Conservation (phyloP, 495 filamentous ascomycete species). For the Cetradonia linearis region DNA sequence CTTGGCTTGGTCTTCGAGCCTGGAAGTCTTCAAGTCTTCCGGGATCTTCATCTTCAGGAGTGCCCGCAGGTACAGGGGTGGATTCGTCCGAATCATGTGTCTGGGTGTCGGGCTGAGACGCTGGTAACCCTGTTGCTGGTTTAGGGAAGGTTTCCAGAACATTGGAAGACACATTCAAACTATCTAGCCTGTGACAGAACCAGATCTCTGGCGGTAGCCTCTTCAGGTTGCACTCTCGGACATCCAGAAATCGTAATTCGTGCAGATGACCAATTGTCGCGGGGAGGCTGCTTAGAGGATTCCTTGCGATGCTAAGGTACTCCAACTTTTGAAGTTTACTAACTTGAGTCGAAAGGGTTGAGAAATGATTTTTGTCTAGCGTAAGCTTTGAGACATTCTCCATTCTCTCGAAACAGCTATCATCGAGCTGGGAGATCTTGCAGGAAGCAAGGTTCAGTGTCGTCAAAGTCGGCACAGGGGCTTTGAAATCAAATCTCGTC, state of each 20-base stretch:
- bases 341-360: slow-evolving; percentile 72
- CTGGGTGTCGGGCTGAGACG: slow-evolving; percentile 36
- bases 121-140: slow-evolving; percentile 46
- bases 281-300: slow-evolving; percentile 72
- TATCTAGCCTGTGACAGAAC: slow-evolving; percentile 80
- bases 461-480: slow-evolving; percentile 68
- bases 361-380: slow-evolving; percentile 91
- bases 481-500: slow-evolving; percentile 77
- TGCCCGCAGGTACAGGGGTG: slow-evolving; percentile 37
- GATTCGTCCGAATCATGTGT: slow-evolving; percentile 32
- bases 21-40: slow-evolving; percentile 53
- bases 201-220: slow-evolving; percentile 84
- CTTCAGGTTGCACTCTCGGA: slow-evolving; percentile 85
- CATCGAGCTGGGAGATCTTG: slow-evolving; percentile 75
- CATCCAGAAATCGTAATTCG: slow-evolving; percentile 74
- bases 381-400: slow-evolving; percentile 75
- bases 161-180: slow-evolving; percentile 91
- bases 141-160: slow-evolving; percentile 84
- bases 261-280: slow-evolving; percentile 73
- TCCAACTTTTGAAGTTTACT: slow-evolving; percentile 76
- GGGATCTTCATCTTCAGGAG: slow-evolving; percentile 65
- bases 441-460: slow-evolving; percentile 77
- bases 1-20: slow-evolving; percentile 70
- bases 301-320: slow-evolving; percentile 86
- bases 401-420: slow-evolving; percentile 79